Percentiles rank a stretch among this genome's conserved stretches.
These are phyloP conservation scores for Naganishia antarctica DNA, from an alignment of 768 basidiomycete genomes.

Conservation along the genomic window DNA sequence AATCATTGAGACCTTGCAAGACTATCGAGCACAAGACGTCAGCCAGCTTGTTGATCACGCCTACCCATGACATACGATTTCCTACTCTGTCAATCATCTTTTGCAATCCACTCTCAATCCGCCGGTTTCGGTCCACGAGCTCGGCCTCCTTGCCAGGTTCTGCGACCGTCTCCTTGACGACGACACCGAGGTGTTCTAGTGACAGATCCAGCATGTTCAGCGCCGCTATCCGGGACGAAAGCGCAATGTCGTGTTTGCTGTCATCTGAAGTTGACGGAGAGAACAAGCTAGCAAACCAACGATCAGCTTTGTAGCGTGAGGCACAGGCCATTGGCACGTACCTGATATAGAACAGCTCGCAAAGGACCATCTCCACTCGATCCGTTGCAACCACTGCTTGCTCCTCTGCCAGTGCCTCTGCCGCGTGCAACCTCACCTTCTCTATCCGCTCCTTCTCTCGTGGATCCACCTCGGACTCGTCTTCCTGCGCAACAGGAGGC, in stretches of 20 bases:
- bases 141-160: constrained; percentile 43
- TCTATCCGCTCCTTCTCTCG: constrained; percentile 45
- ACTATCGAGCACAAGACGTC: constrained; percentile 50
- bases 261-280: constrained; percentile 71
- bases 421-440: constrained; percentile 27
- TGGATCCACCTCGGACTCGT: constrained; percentile 48
- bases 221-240: constrained; percentile 82
- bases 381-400: constrained; percentile 61
- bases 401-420: constrained; percentile 50
- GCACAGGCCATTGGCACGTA: no score
- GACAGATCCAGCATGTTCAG: constrained; percentile 84
- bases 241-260: constrained; percentile 77
- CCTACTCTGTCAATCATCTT: constrained; percentile 69
- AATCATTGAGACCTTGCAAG: constrained; percentile 55
- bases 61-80: constrained; percentile 58
- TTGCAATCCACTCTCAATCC: constrained; percentile 52
- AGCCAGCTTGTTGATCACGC: neutral
- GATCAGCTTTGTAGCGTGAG: no score
- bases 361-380: constrained; percentile 66
- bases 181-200: constrained; percentile 82
- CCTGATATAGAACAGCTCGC: constrained; percentile 78
- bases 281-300: constrained; percentile 69
- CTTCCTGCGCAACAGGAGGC: constrained; percentile 29
- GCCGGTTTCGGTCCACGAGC: constrained; percentile 28
- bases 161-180: constrained; percentile 57